Percentiles rank a stretch among this genome's conserved stretches.
These are phyloP conservation scores for Pseudogymnoascus verrucosus DNA, from an alignment of 2,329 filamentous ascomycete genomes.

Conservation along the genomic window DNA sequence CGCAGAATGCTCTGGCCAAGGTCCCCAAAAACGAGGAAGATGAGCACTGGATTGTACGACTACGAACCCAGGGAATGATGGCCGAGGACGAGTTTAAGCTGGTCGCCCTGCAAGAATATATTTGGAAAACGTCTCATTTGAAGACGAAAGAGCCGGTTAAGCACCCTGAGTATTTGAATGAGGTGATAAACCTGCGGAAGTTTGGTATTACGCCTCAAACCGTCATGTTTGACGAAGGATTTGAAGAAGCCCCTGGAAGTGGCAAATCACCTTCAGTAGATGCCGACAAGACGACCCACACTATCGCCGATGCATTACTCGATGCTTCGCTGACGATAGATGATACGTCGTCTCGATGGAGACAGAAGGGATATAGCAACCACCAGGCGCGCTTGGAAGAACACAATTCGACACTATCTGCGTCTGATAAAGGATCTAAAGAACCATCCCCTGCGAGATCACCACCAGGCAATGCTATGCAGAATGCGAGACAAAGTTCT, in stretches of 20 bases:
- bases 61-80: slow-evolving; percentile 75
- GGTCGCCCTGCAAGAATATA: slow-evolving; percentile 77
- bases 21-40: slow-evolving; percentile 81
- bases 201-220: slow-evolving; percentile 77
- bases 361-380: slow-evolving; percentile 42
- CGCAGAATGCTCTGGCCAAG: slow-evolving; percentile 50
- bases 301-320: slow-evolving; percentile 81
- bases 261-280: slow-evolving; percentile 30
- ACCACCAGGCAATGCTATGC: not conserved
- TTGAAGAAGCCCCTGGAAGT: slow-evolving; percentile 39
- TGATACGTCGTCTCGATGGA: slow-evolving; percentile 49
- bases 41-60: slow-evolving; percentile 79
- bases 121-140: slow-evolving; percentile 75
- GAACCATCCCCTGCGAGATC: not conserved
- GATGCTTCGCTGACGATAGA: slow-evolving; percentile 89
- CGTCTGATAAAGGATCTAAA: not conserved
- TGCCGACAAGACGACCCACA: slow-evolving; percentile 48
- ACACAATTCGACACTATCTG: slow-evolving; percentile 11
- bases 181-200: slow-evolving; percentile 65
- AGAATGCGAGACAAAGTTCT: not conserved
- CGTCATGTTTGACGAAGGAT: slow-evolving; percentile 80
- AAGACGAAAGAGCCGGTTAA: slow-evolving; percentile 42
- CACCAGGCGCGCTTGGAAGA: slow-evolving; percentile 40
- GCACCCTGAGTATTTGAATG: slow-evolving; percentile 45
- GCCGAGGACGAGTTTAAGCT: slow-evolving; percentile 85